Conservation (phyloP, 1,284 basidiomycete genomes). For the Cerioporus squamosus region DNA sequence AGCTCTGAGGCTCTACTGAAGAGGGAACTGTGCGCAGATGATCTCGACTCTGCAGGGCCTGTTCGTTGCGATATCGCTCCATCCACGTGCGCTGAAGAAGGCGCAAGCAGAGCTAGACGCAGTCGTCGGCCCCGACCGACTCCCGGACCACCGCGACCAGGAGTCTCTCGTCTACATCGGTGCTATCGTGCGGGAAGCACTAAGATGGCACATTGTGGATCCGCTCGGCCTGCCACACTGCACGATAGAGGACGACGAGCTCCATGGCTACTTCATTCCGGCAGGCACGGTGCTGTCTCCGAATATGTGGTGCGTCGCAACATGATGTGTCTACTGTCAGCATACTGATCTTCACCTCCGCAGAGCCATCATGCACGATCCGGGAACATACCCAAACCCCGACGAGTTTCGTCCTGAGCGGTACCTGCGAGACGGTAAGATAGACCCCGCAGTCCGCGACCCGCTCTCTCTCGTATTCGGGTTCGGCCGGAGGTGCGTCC, state of each 20-base stretch:
- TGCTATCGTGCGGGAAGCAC: conserved; percentile 25
- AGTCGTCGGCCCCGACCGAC: conserved; percentile 28
- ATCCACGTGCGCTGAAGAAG: conserved; percentile 36
- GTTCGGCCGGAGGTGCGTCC: conserved; percentile 38
- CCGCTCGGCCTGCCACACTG: conserved; percentile 12
- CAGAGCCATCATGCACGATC: conserved; percentile 29
- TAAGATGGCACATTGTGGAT: conserved; percentile 23
- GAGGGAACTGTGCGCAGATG: too few species aligned
- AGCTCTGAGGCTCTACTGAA: conserved; percentile 20
- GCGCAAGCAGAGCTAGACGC: conserved; percentile 36
- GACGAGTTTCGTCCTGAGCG: conserved; percentile 39
- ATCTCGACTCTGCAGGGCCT: too few species aligned
- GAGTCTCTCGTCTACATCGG: conserved; percentile 21
- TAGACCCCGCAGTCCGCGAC: conserved; percentile 31
- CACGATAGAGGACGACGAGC: conserved; percentile 16
- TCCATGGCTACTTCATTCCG: conserved; percentile 27
- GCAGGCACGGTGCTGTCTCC: conserved; percentile 23
- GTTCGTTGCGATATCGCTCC: conserved; percentile 38
- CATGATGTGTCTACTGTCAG: too few species aligned
- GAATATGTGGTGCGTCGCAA: conserved; percentile 31
- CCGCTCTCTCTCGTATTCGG: conserved; percentile 36
- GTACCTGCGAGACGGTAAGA: conserved; percentile 37
- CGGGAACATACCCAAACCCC: conserved; percentile 35
- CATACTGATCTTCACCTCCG: too few species aligned
- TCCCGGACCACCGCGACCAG: conserved; percentile 22